Base-by-base conservation (phyloP, 2,329 filamentous ascomycete genomes). In the Neofusicoccum sp. region DNA sequence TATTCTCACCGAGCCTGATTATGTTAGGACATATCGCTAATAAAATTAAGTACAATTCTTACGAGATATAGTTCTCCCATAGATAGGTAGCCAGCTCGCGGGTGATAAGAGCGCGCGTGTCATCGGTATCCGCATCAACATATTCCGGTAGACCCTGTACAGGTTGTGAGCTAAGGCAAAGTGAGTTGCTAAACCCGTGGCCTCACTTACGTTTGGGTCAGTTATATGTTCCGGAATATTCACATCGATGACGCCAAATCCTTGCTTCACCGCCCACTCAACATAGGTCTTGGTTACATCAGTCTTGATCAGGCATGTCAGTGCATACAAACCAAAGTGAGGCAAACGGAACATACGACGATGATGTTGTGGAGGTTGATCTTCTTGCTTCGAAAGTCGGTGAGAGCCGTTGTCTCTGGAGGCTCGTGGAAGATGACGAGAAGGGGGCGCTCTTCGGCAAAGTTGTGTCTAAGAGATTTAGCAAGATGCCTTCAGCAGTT, bases 11-110 rank as follows among this genome's bases (percentile, higher is more conserved):
- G 54, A 87, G 87, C 33, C 72, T 75, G 41, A 6, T 4, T 6
- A 4, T 6, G 41, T 67, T 16, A 60, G 65, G 63, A 34, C 20
- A 8, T 30, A 30, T 41, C 12, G 44, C 6, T 14, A 3, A 14
- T 20, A 8, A 47, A 30, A 8, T 26, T 7, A 6, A 12, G 5
- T 34, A 9, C 7, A 44, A 20, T 14, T 66, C 79, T 67, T 74
- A 85, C 79, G 96, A 90, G 20, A 99, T 86, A 70, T 97, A 97
- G 71, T 99, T 99, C 68, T 97, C 93, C 95, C 95, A 99, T 12
- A 99, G 79, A 70, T 96, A 98, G 63, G 84, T 86, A 4, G 93
- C 86, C 9, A 97, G 79, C 63, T 93, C 87, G 63, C 89, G 86
- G 0, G 82, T 83, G 58, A 80, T 80, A 26, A 72, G 72, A 7